A percentile compares a stretch with the other conserved stretches of the same genome.
phyloP scores from a whole-genome alignment of 1,139 yeast species.

The Geotrichum phurueaensis region DNA sequence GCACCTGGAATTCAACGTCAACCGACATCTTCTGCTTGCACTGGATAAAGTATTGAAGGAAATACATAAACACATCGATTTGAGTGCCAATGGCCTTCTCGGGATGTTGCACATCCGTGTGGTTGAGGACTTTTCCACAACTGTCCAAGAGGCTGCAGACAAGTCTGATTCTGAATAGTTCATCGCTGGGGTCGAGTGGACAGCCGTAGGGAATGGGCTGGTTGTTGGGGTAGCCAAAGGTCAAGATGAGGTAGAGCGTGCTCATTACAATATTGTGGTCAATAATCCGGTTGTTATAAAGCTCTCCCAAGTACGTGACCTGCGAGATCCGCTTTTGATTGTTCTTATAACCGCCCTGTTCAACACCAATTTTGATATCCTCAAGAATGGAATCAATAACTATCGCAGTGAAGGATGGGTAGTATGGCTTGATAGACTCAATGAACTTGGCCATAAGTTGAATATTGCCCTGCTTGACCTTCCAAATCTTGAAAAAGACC shows the following conservation, averaged over 20 bases:
- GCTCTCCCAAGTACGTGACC: constrained; percentile 53
- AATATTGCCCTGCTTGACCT: constrained; percentile 53
- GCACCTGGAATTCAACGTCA: constrained; percentile 54
- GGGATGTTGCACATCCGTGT: constrained; percentile 20
- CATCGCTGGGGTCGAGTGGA: constrained; percentile 55
- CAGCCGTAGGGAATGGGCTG: constrained; percentile 49
- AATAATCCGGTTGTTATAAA: constrained; percentile 48
- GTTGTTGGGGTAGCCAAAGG: constrained; percentile 62
- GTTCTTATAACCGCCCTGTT: constrained; percentile 52
- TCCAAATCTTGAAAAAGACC: constrained; percentile 57
- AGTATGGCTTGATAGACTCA: constrained; percentile 35
- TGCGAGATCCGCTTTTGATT: constrained; percentile 62
- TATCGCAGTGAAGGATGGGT: constrained; percentile 40
- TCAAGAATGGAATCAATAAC: constrained; percentile 67
- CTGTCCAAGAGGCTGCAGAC: constrained; percentile 39
- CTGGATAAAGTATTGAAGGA: constrained; percentile 69
- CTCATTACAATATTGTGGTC: constrained; percentile 46
- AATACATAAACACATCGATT: constrained; percentile 47
- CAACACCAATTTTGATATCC: constrained; percentile 58
- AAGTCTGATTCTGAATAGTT: constrained; percentile 67
- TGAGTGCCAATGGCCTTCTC: constrained; percentile 26
- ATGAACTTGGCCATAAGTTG: constrained; percentile 48
- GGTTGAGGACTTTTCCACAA: constrained; percentile 21
- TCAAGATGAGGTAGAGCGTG: constrained; percentile 53
- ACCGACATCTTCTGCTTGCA: constrained; percentile 63